Base-by-base conservation (phyloP, 1,284 basidiomycete species). In the Austropuccinia psidii region DNA sequence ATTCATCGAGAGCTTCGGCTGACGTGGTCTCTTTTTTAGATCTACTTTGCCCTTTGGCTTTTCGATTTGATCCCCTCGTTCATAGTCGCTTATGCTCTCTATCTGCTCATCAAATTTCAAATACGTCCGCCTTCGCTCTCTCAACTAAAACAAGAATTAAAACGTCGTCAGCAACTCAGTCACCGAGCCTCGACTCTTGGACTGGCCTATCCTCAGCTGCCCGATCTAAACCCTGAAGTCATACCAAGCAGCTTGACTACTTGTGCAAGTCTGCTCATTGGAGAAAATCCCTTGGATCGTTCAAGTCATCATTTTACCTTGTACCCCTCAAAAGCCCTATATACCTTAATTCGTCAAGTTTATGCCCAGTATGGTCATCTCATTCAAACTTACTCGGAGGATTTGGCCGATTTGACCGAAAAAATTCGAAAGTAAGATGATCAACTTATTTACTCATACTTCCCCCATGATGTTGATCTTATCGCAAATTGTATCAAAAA, bases 331-430 rank as follows among this genome's bases (percentile, higher is more conserved):
- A 15, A 41, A 15, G 50, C 52, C 1, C 21, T 57, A 9, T 73
- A 57, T 50, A 24, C 17, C 27, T 50, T 73, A 11, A 45, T 37
- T 29, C 50, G 62, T 1, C 19, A 54, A 24, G 61, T 73, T 54
- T 73, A 65, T 57, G 41, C 49, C 41, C 50, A 66, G 33, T 47
- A 65, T 50, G 62, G 62, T 19, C 31, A 27, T 11, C 41, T 47
- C 35, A 55, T 73, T 50, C 62, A 73, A 29, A 50, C 27, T 29
- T 17, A 65, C 4, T 57, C 66, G 21, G 50, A 27, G 35, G 72
- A 73, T 49, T n/a, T 73, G 35, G 72, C 72, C 1, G 72, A 73
- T 29, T 35, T 73, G 29, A 62, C 39, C 15, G 72, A 73, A 54
- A 73, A 66, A 47, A 58, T 73, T 35, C 65, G 52, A 65, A 73